These are phyloP conservation scores for Pichia cactophila DNA, from an alignment of 1,139 yeast species.

Conservation along the genomic window DNA sequence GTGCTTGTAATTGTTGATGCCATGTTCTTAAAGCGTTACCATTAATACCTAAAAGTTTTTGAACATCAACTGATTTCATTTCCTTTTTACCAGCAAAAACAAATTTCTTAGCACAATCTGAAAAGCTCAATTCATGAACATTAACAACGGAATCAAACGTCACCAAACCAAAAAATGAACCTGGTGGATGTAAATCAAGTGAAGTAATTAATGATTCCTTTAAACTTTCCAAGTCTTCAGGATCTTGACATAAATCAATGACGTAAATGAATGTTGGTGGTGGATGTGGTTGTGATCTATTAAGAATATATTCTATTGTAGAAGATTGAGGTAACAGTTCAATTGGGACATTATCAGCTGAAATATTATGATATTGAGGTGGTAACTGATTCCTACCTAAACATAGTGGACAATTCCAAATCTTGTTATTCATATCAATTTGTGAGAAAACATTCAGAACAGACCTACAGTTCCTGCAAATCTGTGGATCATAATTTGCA, in stretches of 20 bases:
- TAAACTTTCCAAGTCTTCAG: slow-evolving; percentile 81
- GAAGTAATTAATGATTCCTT: slow-evolving; percentile 81
- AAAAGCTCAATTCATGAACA: slow-evolving; percentile 84
- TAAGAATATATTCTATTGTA: slow-evolving; percentile 87
- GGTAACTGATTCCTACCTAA: slow-evolving; percentile 80
- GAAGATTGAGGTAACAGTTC: slow-evolving; percentile 73
- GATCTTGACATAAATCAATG: slow-evolving; percentile 91
- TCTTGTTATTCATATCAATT: slow-evolving; percentile 70
- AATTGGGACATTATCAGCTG: slow-evolving; percentile 77
- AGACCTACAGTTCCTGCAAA: slow-evolving; percentile 81
- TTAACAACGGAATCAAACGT: slow-evolving; percentile 95
- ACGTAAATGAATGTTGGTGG: slow-evolving; percentile 94
- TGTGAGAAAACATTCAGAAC: slow-evolving; percentile 84
- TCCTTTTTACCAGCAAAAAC: slow-evolving; percentile 93
- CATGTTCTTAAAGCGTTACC: slow-evolving; percentile 29
- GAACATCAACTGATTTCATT: slow-evolving; percentile 28
- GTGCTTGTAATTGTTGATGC: slow-evolving; percentile 27
- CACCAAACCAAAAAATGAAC: slow-evolving; percentile 84
- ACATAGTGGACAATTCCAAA: slow-evolving; percentile 93
- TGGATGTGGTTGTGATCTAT: slow-evolving; percentile 52
- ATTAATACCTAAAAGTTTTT: slow-evolving; percentile 27
- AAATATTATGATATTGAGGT: slow-evolving; percentile 76
- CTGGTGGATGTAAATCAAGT: slow-evolving; percentile 80
- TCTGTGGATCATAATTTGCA: slow-evolving; percentile 84
- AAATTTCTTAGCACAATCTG: slow-evolving; percentile 68